These are phyloP conservation scores for Penstemon newberryi DNA, from an alignment of 257 asterid species.

Conservation along the genomic window DNA sequence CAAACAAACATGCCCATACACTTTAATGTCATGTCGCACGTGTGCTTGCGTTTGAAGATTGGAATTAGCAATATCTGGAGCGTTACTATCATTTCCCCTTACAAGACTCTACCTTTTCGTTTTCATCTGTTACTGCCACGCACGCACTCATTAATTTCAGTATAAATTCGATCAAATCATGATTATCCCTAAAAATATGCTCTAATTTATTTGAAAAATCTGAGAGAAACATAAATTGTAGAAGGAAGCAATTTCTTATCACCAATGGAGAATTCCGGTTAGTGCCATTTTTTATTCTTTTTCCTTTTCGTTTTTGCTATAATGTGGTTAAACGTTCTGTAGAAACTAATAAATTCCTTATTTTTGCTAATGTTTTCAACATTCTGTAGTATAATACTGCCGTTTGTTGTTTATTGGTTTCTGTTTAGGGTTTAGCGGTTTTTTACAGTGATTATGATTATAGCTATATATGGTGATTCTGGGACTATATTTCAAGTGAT, in stretches of 20 bases:
- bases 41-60: neutral
- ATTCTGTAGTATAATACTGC: constrained; percentile 8
- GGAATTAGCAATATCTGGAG: constrained; percentile 32
- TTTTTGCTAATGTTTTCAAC: neutral
- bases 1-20: neutral
- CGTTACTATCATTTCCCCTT: constrained; percentile 21
- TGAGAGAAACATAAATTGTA: neutral
- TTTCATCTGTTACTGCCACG: constrained; percentile 34
- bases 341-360: neutral
- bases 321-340: constrained; percentile 12
- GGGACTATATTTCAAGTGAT: neutral
- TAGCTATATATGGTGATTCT: neutral
- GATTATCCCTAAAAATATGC: constrained; percentile 26
- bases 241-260: neutral
- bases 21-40: neutral
- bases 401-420: neutral
- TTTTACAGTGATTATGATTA: neutral
- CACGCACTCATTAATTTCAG: constrained; percentile 18
- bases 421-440: constrained; percentile 5
- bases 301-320: neutral
- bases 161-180: constrained; percentile 16
- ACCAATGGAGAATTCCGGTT: constrained; percentile 47
- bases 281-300: constrained; percentile 23
- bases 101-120: neutral
- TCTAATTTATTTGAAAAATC: constrained; percentile 16